Percentiles rank a stretch among this genome's conserved stretches.
Evolutionary conservation across 805 yeast species (phyloP).

Genomic region (Candida railenensis): DNA sequence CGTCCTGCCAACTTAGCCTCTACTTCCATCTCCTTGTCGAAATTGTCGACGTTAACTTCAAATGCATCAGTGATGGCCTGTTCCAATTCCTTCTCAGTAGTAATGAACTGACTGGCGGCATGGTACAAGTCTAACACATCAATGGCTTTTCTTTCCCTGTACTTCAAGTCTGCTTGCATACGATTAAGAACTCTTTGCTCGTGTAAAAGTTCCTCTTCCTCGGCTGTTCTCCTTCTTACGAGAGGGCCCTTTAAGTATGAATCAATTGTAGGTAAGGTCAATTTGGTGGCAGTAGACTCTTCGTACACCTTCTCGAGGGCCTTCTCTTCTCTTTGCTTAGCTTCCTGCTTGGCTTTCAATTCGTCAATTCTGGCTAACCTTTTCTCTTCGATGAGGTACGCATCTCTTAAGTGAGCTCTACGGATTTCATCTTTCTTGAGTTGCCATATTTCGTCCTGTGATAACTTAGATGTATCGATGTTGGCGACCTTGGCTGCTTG

Average conservation of each 20-base stretch:
- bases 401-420: conserved; percentile 64
- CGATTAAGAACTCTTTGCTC: conserved; percentile 71
- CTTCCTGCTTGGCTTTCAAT: conserved; percentile 25
- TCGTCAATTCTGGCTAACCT: conserved; percentile 41
- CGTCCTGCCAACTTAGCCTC: conserved; percentile 35
- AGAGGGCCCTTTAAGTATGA: conserved; percentile 64
- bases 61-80: conserved; percentile 59
- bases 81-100: conserved; percentile 66
- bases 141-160: conserved; percentile 52
- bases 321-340: conserved; percentile 24
- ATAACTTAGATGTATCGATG: conserved; percentile 30
- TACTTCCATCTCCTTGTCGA: conserved; percentile 33
- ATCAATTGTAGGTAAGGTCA: conserved; percentile 81
- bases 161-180: conserved; percentile 49
- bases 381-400: conserved; percentile 55
- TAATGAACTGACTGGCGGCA: conserved; percentile 64
- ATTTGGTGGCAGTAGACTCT: conserved; percentile 52
- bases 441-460: conserved; percentile 44
- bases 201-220: conserved; percentile 56
- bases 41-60: conserved; percentile 35
- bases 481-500: conserved; percentile 18
- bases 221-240: conserved; percentile 69
- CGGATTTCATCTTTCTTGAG: conserved; percentile 62
- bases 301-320: conserved; percentile 31
- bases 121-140: conserved; percentile 71